phyloP scores from a whole-genome alignment of 371 early-diverging fungal genomes.

The Ecytonucleospora hepatopenaei region DNA sequence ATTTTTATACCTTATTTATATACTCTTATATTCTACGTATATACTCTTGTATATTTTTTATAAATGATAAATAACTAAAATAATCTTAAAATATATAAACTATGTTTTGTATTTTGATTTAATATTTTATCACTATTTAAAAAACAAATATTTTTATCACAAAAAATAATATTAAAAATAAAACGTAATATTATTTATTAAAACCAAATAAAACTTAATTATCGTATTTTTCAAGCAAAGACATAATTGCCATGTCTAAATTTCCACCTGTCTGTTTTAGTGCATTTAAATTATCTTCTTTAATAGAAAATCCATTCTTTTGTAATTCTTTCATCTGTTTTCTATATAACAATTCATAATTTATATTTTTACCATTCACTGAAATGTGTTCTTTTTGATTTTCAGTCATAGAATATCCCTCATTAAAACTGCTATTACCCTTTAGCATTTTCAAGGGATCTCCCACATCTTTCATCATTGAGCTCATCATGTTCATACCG shows the following conservation, averaged over 20 bases:
- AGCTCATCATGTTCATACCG: constrained; percentile 55
- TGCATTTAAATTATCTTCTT: constrained; percentile 63
- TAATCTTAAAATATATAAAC: no score
- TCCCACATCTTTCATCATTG: constrained; percentile 53
- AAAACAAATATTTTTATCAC: no score
- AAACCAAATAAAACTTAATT: no score
- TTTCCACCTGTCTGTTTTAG: constrained; percentile 66
- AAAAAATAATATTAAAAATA: no score
- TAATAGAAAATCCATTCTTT: constrained; percentile 70
- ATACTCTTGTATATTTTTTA: no score
- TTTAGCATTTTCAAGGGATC: constrained; percentile 37
- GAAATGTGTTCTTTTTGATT: constrained; percentile 33
- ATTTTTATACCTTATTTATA: no score
- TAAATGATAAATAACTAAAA: no score
- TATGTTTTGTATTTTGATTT: no score
- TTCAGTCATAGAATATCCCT: constrained; percentile 25
- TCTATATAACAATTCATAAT: constrained; percentile 58
- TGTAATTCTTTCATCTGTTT: constrained; percentile 63
- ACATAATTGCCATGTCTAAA: constrained; percentile 51
- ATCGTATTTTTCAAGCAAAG: constrained; percentile 3
- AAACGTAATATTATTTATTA: no score
- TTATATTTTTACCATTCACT: constrained; percentile 38
- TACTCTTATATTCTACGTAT: no score
- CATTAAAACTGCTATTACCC: constrained; percentile 21
- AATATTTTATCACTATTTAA: no score